Conservation (phyloP, 1,284 basidiomycete species). For the Ceratobasidium theobromae region DNA sequence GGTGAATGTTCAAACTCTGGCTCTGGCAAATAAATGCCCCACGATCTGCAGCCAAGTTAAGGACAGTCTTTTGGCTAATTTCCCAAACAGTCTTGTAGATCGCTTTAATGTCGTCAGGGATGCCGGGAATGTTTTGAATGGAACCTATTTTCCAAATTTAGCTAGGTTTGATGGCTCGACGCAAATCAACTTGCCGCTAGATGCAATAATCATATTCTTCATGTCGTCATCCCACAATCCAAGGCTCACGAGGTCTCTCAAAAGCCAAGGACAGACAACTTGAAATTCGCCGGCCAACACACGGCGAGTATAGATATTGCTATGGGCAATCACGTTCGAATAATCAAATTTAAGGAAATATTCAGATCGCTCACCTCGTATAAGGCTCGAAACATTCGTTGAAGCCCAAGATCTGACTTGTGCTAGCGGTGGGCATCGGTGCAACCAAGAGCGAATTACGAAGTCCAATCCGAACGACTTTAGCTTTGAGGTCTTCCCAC, state of each 20-base stretch:
- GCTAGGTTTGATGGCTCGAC: not conserved
- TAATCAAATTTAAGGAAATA: not conserved
- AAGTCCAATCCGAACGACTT: constrained; percentile 84
- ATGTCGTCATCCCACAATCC: constrained; percentile 97
- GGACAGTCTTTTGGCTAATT: constrained; percentile 97
- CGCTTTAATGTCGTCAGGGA: constrained; percentile 89
- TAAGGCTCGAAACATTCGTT: constrained; percentile 99
- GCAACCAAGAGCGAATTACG: constrained; percentile 94
- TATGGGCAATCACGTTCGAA: constrained; percentile 42
- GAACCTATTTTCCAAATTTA: constrained; percentile 52
- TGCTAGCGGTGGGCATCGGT: constrained; percentile 99
- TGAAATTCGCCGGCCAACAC: constrained; percentile 99
- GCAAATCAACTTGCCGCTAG: constrained; percentile 57
- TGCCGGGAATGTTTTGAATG: constrained; percentile 84
- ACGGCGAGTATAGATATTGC: constrained; percentile 98
- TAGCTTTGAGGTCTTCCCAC: constrained; percentile 86
- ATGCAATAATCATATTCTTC: constrained; percentile 99
- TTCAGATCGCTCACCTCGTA: constrained; percentile 61
- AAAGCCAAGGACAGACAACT: constrained; percentile 97
- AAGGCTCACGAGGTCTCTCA: constrained; percentile 94
- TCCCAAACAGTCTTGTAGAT: constrained; percentile 99
- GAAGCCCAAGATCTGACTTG: constrained; percentile 97
- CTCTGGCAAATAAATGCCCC: constrained; percentile 98
- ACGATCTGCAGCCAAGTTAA: constrained; percentile 97
- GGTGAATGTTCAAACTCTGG: constrained; percentile 89